Conservation (phyloP, 2,329 filamentous ascomycete genomes). For the Hymenoscyphus albidus region DNA sequence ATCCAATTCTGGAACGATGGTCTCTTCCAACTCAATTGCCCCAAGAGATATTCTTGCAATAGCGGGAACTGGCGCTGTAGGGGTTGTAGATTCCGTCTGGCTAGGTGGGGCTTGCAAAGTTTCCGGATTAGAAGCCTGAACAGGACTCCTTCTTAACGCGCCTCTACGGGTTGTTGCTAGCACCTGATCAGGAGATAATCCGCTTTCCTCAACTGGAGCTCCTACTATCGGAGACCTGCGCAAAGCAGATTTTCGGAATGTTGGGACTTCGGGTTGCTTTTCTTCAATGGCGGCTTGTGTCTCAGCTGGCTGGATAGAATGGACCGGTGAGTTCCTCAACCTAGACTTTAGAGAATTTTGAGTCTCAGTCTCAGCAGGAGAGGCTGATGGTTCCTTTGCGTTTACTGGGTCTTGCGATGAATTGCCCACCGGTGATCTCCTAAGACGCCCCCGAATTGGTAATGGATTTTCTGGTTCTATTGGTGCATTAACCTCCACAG, state of each 20-base stretch:
- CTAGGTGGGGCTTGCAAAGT: neutral
- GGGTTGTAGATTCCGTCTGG: slow-evolving; percentile 18
- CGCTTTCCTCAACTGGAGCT: neutral
- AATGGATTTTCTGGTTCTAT: neutral
- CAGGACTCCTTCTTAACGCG: neutral
- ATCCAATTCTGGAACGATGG: neutral
- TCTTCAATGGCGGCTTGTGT: too few relatives aligned
- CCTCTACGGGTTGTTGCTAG: neutral
- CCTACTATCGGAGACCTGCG: neutral
- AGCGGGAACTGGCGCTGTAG: slow-evolving; percentile 18
- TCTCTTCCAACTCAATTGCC: slow-evolving; percentile 1
- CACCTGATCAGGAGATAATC: neutral
- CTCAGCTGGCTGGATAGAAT: neutral
- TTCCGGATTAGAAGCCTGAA: neutral
- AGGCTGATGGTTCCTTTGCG: neutral
- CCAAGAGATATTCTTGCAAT: slow-evolving; percentile 6
- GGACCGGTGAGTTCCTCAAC: neutral
- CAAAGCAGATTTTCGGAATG: neutral
- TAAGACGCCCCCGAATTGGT: neutral
- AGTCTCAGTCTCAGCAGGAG: neutral
- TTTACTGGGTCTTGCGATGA: neutral
- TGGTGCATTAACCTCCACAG: neutral
- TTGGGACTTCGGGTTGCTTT: neutral
- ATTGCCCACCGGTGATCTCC: neutral
- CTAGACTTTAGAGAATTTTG: slow-evolving; percentile 1